Conservation (phyloP, 2,329 filamentous ascomycete species). For the Fusarium udum region DNA sequence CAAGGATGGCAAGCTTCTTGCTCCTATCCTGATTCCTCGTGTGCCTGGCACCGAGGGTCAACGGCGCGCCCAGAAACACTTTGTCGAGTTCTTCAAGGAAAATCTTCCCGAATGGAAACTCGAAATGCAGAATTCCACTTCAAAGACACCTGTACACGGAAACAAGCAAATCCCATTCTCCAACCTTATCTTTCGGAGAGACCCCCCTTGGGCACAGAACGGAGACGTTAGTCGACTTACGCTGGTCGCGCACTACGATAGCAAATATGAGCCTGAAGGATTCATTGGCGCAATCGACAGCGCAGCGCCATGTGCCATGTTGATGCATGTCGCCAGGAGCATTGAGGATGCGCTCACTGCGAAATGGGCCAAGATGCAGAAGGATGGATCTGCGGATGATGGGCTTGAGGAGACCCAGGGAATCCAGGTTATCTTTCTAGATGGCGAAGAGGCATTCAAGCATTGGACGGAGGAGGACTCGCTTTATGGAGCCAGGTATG, state of each 20-base stretch:
- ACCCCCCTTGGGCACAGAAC: slow-evolving; percentile 80
- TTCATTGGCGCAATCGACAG: slow-evolving; percentile 96
- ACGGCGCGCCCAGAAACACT: slow-evolving; percentile 77
- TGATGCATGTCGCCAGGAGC: slow-evolving; percentile 84
- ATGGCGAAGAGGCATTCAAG: slow-evolving; percentile 93
- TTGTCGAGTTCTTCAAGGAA: slow-evolving; percentile 80
- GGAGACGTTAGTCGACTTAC: slow-evolving; percentile 85
- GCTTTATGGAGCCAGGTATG: slow-evolving; percentile 84
- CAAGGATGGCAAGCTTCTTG: slow-evolving; percentile 75
- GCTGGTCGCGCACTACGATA: slow-evolving; percentile 94
- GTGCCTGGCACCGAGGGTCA: slow-evolving; percentile 88
- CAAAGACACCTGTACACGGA: slow-evolving; percentile 79
- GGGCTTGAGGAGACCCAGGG: slow-evolving; percentile 79
- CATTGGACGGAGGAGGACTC: slow-evolving; percentile 84
- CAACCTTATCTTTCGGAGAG: slow-evolving; percentile 86
- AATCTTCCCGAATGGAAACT: slow-evolving; percentile 82
- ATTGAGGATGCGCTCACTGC: slow-evolving; percentile 81
- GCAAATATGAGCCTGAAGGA: slow-evolving; percentile 78
- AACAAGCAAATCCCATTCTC: slow-evolving; percentile 79
- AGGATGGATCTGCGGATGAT: slow-evolving; percentile 60
- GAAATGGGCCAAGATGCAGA: slow-evolving; percentile 82
- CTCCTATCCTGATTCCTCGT: slow-evolving; percentile 87
- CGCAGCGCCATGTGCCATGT: slow-evolving; percentile 91
- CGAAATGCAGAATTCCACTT: slow-evolving; percentile 89
- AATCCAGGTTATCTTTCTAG: slow-evolving; percentile 87